A percentile compares a stretch with the other conserved stretches of the same genome.
Conservation (phyloP, 31 red algal species). For the Odonthalia washingtoniensis region DNA sequence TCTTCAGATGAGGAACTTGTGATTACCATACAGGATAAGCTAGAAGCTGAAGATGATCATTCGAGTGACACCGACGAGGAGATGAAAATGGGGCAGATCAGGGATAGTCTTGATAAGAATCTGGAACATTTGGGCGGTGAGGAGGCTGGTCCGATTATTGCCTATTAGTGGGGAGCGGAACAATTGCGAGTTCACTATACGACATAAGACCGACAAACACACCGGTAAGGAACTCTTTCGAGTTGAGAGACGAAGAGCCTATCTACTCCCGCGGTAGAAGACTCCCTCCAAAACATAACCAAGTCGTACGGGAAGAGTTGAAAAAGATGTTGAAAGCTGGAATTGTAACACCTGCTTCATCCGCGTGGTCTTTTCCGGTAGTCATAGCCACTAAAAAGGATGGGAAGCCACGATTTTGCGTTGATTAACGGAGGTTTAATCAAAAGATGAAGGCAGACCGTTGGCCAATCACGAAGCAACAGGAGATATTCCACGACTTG, state of each 20-base stretch:
- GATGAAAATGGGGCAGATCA: neutral
- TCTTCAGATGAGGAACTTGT: neutral
- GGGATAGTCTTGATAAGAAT: neutral
- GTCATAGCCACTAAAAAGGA: conserved; percentile 25
- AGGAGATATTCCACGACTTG: conserved; percentile 17
- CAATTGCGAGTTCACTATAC: neutral
- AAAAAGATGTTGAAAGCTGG: conserved; percentile 2
- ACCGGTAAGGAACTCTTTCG: neutral
- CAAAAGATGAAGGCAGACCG: conserved; percentile 3
- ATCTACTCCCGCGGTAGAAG: neutral
- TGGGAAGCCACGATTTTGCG: conserved; percentile 5
- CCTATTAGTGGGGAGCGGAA: neutral
- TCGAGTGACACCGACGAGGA: neutral
- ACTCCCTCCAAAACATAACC: neutral
- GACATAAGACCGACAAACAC: neutral
- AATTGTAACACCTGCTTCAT: neutral
- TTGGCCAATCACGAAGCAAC: neutral
- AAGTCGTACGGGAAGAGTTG: neutral
- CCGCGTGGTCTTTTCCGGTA: conserved; percentile 8
- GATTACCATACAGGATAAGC: neutral
- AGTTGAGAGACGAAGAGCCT: neutral
- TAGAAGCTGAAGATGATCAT: neutral
- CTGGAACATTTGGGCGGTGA: neutral
- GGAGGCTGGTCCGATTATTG: neutral
- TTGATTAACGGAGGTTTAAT: neutral